Conservation (phyloP, 768 basidiomycete species). For the Xerocomellus intermedius region DNA sequence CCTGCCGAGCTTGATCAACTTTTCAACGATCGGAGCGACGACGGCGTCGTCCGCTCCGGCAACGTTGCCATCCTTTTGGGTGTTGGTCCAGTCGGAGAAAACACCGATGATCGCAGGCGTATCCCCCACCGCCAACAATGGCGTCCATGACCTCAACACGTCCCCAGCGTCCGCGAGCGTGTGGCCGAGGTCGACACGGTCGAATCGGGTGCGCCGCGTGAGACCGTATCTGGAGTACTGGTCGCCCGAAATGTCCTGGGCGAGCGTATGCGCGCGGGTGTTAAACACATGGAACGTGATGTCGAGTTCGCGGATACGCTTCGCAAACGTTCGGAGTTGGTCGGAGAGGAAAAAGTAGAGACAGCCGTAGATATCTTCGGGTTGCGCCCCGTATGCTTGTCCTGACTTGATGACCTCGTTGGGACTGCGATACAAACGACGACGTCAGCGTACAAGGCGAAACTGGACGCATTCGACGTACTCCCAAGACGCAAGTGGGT, state of each 20-base stretch:
- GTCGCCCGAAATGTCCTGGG: slow-evolving; percentile 34
- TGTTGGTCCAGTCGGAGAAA: slow-evolving; percentile 41
- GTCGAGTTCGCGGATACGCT: slow-evolving; percentile 37
- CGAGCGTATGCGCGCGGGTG: slow-evolving; percentile 39
- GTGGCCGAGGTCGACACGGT: slow-evolving; percentile 45
- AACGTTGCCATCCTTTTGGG: slow-evolving; percentile 10
- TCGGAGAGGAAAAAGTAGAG: slow-evolving; percentile 45
- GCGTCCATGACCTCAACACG: slow-evolving; percentile 36
- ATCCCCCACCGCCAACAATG: slow-evolving; percentile 31
- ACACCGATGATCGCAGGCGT: slow-evolving; percentile 39
- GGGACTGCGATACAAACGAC: slow-evolving; percentile 29
- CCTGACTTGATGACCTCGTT: slow-evolving; percentile 40
- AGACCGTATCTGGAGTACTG: slow-evolving; percentile 22
- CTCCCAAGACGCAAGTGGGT: slow-evolving; percentile 51
- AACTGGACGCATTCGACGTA: slow-evolving; percentile 22
- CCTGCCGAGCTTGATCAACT: slow-evolving; percentile 20
- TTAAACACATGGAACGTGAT: slow-evolving; percentile 35
- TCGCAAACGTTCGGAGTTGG: slow-evolving; percentile 38
- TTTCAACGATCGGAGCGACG: slow-evolving; percentile 13
- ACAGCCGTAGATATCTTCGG: slow-evolving; percentile 47
- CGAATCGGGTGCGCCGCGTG: slow-evolving; percentile 33
- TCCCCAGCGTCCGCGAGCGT: slow-evolving; percentile 35
- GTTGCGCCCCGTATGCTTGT: slow-evolving; percentile 31
- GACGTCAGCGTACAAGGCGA: background rate
- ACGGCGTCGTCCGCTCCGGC: slow-evolving; percentile 11